Conservation (phyloP, 2,329 filamentous ascomycete species). For the Endoconidiophora laricicola region DNA sequence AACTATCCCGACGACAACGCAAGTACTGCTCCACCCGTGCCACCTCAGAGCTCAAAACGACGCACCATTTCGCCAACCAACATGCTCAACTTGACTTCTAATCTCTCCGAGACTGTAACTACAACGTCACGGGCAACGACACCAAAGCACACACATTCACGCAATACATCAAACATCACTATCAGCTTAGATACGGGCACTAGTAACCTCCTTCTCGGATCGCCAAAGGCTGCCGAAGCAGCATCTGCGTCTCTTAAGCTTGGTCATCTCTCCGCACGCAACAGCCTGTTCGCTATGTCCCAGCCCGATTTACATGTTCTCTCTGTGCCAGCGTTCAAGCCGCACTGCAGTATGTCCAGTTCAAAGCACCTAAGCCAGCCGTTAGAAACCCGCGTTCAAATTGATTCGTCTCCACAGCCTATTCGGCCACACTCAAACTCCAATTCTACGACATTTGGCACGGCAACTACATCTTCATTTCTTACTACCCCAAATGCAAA, state of each 20-base stretch:
- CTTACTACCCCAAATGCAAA: not conserved
- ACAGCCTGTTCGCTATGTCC: not conserved
- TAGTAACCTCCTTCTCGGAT: not conserved
- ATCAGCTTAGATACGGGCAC: not conserved
- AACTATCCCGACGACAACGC: not conserved
- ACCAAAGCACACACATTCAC: too few species aligned
- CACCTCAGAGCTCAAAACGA: conserved; percentile 1
- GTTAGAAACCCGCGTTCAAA: not conserved
- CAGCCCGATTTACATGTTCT: conserved; percentile 5
- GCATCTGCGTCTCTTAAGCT: not conserved
- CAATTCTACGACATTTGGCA: too few species aligned
- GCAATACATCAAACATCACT: too few species aligned
- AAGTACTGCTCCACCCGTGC: not conserved
- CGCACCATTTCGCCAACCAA: not conserved
- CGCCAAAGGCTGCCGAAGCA: not conserved
- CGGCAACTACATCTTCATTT: too few species aligned
- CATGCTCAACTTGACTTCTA: not conserved
- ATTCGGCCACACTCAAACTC: conserved; percentile 4
- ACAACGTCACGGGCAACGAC: too few species aligned
- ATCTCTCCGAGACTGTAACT: not conserved
- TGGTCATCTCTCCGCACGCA: not conserved
- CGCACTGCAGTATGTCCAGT: conserved; percentile 1
- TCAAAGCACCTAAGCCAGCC: conserved; percentile 10
- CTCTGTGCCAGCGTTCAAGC: conserved; percentile 3
- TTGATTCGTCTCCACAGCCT: not conserved